Evolutionary conservation across 129 eudicot genomes (phyloP), one percentile per base, ranked within the genome.

Genomic region (Silybum marianum): DNA sequence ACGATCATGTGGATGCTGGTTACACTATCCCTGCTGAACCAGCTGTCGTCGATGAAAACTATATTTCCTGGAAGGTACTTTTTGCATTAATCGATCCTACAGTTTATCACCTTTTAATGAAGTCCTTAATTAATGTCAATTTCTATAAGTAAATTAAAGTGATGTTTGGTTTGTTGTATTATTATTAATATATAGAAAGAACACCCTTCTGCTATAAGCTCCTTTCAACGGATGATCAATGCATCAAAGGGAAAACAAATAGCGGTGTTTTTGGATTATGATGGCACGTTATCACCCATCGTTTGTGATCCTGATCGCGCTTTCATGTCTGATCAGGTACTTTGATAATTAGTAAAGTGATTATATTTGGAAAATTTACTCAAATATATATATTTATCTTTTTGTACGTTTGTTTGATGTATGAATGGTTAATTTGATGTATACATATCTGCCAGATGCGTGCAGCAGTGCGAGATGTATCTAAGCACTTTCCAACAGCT

Each of bases 201-300:
- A 67, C 95, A 92, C 72, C 97, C 96, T 54, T 89, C 92, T 26
- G 97, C 97, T 44, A 73, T 93, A 80, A 71, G 51, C 69, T 87
- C 83, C 0, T 93, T 90, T 32, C 73, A 81, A 21, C 69, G 23
- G 72, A 87, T 89, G 76, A 82, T 87, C 86, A 81, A 42, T 67
- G 30, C 65, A 0, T 84, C 93, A 4, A 76, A 80, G 70, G 96
- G 92, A 78, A 90, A 90, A 78, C 82, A 74, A 12, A 86, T 93
- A 38, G 94, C 83, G 39, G 89, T 93, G 66, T 93, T 93, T 79
- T 66, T 91, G 74, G 98, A 93, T 46, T 93, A 93, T 28, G 98
- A 93, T 75, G 98, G 98, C 16, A 93, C 98, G 10, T 91, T 93
- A 10, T 88, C 96, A 2, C 98, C 98, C 13, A 93, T 93, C 36